phyloP scores from a whole-genome alignment of 2,329 filamentous ascomycete genomes.

The Raffaelea ambrosiae region DNA sequence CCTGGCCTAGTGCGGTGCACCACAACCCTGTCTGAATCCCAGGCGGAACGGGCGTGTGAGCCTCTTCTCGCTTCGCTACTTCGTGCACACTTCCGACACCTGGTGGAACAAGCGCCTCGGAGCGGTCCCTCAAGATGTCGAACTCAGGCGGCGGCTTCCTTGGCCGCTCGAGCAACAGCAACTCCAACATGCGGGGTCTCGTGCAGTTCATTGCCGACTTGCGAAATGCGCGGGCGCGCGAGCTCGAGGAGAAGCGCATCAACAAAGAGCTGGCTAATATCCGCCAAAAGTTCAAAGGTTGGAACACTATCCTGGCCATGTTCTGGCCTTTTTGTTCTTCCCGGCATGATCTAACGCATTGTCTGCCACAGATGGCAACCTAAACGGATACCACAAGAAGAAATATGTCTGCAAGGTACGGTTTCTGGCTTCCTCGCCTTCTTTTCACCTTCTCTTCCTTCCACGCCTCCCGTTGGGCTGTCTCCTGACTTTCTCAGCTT shows the following conservation, averaged over 20 bases:
- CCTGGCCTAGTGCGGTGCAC: background rate
- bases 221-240: slow-evolving; percentile 86
- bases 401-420: slow-evolving; percentile 97
- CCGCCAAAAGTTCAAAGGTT: slow-evolving; percentile 91
- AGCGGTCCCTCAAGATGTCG: slow-evolving; percentile 36
- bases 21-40: background rate
- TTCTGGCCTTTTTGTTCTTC: background rate
- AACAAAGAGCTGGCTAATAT: slow-evolving; percentile 99
- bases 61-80: too few relatives aligned
- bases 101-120: background rate
- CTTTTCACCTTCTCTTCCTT: too few relatives aligned
- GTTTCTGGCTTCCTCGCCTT: too few relatives aligned
- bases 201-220: slow-evolving; percentile 98
- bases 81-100: too few relatives aligned
- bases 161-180: slow-evolving; percentile 56
- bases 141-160: slow-evolving; percentile 53
- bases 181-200: slow-evolving; percentile 68
- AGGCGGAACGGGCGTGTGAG: too few relatives aligned
- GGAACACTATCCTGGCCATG: slow-evolving; percentile 5
- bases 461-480: slow-evolving; percentile 5
- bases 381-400: slow-evolving; percentile 98
- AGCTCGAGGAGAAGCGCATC: slow-evolving; percentile 97
- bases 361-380: slow-evolving; percentile 59
- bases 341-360: background rate
- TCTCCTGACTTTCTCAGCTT: slow-evolving; percentile 46